Conservation (phyloP, 495 filamentous ascomycete species). For the Aspergillus panamensis region DNA sequence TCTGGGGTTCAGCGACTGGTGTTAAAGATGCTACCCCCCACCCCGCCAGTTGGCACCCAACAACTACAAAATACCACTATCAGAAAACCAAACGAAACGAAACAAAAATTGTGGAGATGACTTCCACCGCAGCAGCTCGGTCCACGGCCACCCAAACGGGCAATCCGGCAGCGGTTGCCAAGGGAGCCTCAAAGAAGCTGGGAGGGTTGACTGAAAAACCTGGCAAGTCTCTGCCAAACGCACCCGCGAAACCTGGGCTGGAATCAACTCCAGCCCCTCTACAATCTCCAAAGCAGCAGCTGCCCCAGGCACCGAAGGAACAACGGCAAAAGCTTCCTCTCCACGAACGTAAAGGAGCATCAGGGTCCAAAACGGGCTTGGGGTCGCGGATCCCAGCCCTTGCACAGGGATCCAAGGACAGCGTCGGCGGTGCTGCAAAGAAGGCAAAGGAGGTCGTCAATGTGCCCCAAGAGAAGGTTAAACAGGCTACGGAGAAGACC, state of each 20-base stretch:
- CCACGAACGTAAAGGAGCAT: neutral
- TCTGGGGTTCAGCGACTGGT: neutral
- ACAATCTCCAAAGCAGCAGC: neutral
- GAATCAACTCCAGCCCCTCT: neutral
- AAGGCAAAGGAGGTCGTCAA: neutral
- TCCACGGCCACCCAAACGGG: neutral
- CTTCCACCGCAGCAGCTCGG: slow-evolving; percentile 27
- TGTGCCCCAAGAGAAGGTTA: neutral
- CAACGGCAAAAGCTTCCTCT: neutral
- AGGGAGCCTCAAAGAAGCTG: neutral
- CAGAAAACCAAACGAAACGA: neutral
- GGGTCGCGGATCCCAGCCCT: neutral
- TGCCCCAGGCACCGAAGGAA: neutral
- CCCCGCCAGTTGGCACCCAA: neutral
- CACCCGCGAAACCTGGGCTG: neutral
- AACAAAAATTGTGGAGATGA: neutral
- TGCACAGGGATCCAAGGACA: neutral
- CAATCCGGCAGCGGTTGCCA: neutral
- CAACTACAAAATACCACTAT: neutral
- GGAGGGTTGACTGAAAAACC: neutral
- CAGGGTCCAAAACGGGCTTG: neutral
- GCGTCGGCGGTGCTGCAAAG: neutral
- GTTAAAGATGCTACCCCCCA: neutral
- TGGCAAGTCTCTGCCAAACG: neutral
- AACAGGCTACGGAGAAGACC: neutral